Base-by-base conservation (phyloP, 257 asterid species). In the Nicotiana knightiana region DNA sequence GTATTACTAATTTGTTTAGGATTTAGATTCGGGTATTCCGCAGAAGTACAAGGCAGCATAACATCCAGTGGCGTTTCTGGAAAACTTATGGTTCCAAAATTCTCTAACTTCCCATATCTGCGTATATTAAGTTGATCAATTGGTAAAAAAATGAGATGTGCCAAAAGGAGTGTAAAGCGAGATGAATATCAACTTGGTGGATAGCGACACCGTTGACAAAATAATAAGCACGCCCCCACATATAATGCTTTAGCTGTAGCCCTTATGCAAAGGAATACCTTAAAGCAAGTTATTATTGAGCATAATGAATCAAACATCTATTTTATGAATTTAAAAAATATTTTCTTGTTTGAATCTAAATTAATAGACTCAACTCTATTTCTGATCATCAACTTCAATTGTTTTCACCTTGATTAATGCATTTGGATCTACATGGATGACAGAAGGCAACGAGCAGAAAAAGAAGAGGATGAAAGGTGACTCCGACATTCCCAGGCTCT, bases 391-490 rank as follows among this genome's bases (percentile, higher is more conserved):
- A 43, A 71, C 48, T 46, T 71, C 51, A 73, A 7, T 73, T 48
- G 79, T 39, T 48, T 64, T 51, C 43, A 48, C 46, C 66, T 58
- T 33, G 30, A 55, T 79, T n/a, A 66, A 78, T 73, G 79, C 11
- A 46, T n/a, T 68, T 82, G 82, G 76, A 84, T 48, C 84, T 81
- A 59, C 81, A 32, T 84, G 68, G 67, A 75, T 66, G 86, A 89
- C 96, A 94, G 98, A 92, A 82, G 97, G 94, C 78, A 87, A 84
- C 81, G 98, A 93, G 90, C 98, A 89, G 90, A 95, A 95, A 84
- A 95, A 90, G 89, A 96, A 93, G 85, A 91, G 93, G 83, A 86
- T 91, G 89, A 94, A 94, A 87, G 87, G 88, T 66, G 99, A 96
- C 85, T 88, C 97, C 16, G 98, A 94, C 76, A 88, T 82, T 81